These are phyloP conservation scores for Torulaspora delbrueckii DNA, from an alignment of 805 yeast genomes.

Conservation along the genomic window DNA sequence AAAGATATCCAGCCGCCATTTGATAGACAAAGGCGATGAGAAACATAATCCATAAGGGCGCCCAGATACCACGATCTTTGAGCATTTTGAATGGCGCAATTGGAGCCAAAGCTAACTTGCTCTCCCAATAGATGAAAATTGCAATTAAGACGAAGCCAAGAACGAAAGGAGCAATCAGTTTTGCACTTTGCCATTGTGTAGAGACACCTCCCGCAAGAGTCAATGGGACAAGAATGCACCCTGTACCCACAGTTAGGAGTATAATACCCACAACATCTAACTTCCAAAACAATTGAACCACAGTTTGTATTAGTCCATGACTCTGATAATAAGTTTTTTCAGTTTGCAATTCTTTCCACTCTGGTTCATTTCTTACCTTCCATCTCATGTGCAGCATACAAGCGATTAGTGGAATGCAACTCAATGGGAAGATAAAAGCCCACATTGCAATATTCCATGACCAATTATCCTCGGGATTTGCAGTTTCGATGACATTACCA, in stretches of 20 bases:
- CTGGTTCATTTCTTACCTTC: constrained; percentile 41
- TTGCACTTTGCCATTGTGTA: constrained; percentile 50
- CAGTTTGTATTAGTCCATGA: constrained; percentile 25
- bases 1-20: constrained; percentile 63
- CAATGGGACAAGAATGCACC: constrained; percentile 59
- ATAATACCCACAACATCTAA: constrained; percentile 58
- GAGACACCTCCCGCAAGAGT: constrained; percentile 60
- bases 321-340: constrained; percentile 14
- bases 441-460: constrained; percentile 56
- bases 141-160: constrained; percentile 51
- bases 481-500: constrained; percentile 45
- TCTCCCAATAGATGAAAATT: constrained; percentile 53
- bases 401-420: constrained; percentile 44
- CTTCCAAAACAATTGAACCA: constrained; percentile 48
- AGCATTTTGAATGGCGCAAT: constrained; percentile 51
- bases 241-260: constrained; percentile 49
- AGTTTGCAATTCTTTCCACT: constrained; percentile 30
- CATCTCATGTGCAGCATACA: constrained; percentile 47
- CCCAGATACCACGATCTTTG: constrained; percentile 60
- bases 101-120: constrained; percentile 48
- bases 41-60: constrained; percentile 53
- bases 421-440: constrained; percentile 53
- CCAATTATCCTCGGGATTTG: constrained; percentile 43
- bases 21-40: constrained; percentile 51
- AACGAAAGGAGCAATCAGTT: constrained; percentile 60